phyloP scores from a whole-genome alignment of 2,329 filamentous ascomycete genomes.

The Lasiodiplodia gonubiensis region DNA sequence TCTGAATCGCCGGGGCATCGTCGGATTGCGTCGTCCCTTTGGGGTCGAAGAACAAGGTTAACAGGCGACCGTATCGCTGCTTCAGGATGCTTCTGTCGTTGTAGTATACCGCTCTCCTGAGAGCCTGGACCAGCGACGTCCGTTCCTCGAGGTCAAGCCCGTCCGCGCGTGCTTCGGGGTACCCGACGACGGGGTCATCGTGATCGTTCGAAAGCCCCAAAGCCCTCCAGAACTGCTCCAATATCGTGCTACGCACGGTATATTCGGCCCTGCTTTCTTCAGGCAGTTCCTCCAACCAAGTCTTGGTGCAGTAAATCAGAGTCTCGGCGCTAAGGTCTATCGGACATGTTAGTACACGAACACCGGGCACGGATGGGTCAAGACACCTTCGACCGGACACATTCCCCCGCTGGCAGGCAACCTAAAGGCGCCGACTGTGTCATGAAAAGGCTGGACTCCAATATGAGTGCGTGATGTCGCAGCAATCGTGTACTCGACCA shows the following conservation, averaged over 20 bases:
- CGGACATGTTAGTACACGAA: neutral
- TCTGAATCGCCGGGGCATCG: conserved; percentile 10
- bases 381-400: conserved; percentile 31
- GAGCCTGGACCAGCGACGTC: conserved; percentile 10
- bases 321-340: conserved; percentile 40
- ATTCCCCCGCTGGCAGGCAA: conserved; percentile 22
- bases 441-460: conserved; percentile 13
- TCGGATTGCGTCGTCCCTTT: conserved; percentile 11
- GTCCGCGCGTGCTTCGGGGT: neutral
- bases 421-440: conserved; percentile 13
- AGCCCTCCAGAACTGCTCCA: conserved; percentile 15
- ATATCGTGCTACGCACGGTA: conserved; percentile 6
- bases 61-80: conserved; percentile 41
- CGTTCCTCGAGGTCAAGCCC: conserved; percentile 5
- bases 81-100: conserved; percentile 37
- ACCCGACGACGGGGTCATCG: neutral
- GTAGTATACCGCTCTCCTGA: conserved; percentile 39
- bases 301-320: conserved; percentile 42
- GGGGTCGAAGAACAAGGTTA: conserved; percentile 37
- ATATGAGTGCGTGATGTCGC: conserved; percentile 48
- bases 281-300: conserved; percentile 41
- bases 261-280: conserved; percentile 7
- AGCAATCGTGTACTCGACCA: conserved; percentile 61
- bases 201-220: neutral
- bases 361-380: neutral